These are phyloP conservation scores for Acorus gramineus DNA, from an alignment of 106 monocot genomes.

Conservation along the genomic window DNA sequence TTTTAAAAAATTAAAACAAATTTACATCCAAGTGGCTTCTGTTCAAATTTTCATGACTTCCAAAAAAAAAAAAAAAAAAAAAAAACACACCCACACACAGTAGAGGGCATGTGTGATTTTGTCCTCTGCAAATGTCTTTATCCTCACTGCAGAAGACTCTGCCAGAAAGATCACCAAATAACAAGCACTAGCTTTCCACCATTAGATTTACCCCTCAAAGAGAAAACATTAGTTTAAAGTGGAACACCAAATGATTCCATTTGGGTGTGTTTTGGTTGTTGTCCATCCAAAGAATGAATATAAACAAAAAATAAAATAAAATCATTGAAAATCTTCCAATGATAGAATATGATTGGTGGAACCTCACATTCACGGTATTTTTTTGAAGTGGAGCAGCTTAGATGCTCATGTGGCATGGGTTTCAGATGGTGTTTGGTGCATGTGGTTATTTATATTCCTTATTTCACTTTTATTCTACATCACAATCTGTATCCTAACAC, in stretches of 20 bases:
- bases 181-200: conserved; percentile 8
- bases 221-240: too few relatives aligned
- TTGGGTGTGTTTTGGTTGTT: neutral
- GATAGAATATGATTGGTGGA: conserved; percentile 9
- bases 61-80: too few relatives aligned
- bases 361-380: neutral
- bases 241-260: neutral
- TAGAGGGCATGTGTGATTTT: conserved; percentile 4
- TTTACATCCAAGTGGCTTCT: too few relatives aligned
- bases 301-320: too few relatives aligned
- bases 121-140: conserved; percentile 1
- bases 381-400: too few relatives aligned
- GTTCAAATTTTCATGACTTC: neutral
- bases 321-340: neutral
- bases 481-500: too few relatives aligned
- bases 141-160: neutral
- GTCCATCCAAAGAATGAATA: neutral
- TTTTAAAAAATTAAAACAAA: too few relatives aligned
- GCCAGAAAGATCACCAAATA: neutral
- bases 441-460: too few relatives aligned
- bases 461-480: too few relatives aligned
- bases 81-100: too few relatives aligned
- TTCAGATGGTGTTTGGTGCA: too few relatives aligned
- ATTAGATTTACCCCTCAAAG: neutral
- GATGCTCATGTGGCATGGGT: too few relatives aligned